phyloP scores from a whole-genome alignment of 345 rosid species.

The Cardamine chenopodiifolia region DNA sequence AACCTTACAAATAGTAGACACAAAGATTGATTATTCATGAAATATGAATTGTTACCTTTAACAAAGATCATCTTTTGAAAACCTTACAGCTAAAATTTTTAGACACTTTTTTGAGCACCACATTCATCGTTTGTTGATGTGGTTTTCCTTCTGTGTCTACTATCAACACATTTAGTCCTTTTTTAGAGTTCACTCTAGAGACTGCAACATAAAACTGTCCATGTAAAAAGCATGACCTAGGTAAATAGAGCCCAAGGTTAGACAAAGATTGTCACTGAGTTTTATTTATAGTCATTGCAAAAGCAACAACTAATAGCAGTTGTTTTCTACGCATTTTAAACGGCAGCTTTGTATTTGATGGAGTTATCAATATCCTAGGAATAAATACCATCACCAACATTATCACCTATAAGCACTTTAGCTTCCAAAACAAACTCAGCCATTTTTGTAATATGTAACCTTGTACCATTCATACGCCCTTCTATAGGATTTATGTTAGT shows the following conservation, averaged over 20 bases:
- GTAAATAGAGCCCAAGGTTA: not conserved
- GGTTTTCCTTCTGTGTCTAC: not conserved
- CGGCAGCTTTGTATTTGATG: not conserved
- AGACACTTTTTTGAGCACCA: not conserved
- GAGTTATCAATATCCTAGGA: not conserved
- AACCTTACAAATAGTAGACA: no score
- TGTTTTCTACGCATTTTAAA: not conserved
- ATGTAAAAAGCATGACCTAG: not conserved
- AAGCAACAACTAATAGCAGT: accelerated
- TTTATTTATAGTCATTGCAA: not conserved
- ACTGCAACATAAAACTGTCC: not conserved
- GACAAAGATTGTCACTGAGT: not conserved
- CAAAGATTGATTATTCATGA: no score
- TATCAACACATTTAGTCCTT: not conserved
- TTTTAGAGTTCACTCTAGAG: not conserved
- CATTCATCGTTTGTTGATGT: not conserved
- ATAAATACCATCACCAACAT: not conserved
- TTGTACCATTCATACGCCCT: not conserved
- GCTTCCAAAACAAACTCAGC: not conserved
- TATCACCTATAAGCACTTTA: not conserved
- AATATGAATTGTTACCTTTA: no score
- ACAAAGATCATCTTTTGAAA: no score
- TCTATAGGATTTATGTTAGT: not conserved
- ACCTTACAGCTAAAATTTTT: no score
- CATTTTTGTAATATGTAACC: not conserved